Evolutionary conservation across 768 basidiomycete genomes (phyloP).

Genomic region (Pulveroboletus sp.): DNA sequence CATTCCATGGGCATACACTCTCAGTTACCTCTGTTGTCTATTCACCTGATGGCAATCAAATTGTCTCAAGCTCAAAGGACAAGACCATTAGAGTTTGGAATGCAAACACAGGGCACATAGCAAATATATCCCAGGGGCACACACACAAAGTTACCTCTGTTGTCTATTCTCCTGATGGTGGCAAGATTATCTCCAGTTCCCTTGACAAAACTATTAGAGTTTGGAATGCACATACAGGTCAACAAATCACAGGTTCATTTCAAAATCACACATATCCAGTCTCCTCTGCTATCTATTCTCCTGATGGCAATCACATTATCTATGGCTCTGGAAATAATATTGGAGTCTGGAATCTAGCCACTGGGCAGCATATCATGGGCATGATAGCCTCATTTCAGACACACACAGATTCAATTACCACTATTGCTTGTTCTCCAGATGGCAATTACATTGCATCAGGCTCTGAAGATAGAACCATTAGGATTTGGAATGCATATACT

Average conservation of each 20-base stretch:
- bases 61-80: constrained; percentile 17
- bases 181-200: no score
- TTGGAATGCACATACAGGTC: no score
- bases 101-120: background rate
- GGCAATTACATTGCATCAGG: constrained; percentile 7
- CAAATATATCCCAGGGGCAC: constrained; percentile 3
- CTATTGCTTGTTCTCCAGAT: constrained; percentile 18
- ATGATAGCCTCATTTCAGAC: background rate
- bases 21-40: constrained; percentile 5
- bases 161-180: constrained; percentile 8
- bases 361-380: background rate
- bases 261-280: no score
- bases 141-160: background rate
- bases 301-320: constrained; percentile 7
- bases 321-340: constrained; percentile 6
- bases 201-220: no score
- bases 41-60: constrained; percentile 14
- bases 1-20: constrained; percentile 14
- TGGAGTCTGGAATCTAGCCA: constrained; percentile 7
- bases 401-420: background rate
- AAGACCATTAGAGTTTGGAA: constrained; percentile 16
- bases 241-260: no score
- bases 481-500: constrained; percentile 15
- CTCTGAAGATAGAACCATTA: constrained; percentile 1
- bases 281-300: no score